phyloP scores from a whole-genome alignment of 2,329 filamentous ascomycete genomes.

The Rhinocladiella similis region DNA sequence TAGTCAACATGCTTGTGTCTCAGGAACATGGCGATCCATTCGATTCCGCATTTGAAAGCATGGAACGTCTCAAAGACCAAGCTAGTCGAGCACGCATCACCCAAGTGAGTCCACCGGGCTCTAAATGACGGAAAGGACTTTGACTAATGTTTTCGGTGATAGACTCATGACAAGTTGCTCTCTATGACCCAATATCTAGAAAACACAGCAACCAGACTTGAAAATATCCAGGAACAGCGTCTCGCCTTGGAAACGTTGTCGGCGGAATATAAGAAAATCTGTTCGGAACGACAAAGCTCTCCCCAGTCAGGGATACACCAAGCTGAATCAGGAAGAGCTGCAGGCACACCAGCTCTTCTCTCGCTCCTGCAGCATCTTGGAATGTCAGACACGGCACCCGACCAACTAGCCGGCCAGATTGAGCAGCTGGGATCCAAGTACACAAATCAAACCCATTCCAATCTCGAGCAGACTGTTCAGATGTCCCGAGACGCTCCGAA shows the following conservation, averaged over 20 bases:
- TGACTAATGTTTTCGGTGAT: background rate
- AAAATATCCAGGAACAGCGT: conserved; percentile 17
- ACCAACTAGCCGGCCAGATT: background rate
- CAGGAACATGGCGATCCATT: conserved; percentile 21
- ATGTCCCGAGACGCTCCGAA: background rate
- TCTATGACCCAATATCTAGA: conserved; percentile 11
- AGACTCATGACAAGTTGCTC: conserved; percentile 13
- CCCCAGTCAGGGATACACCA: background rate
- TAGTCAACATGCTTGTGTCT: conserved; percentile 23
- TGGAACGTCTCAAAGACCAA: conserved; percentile 1
- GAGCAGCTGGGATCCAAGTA: background rate
- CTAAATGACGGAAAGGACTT: too few species aligned
- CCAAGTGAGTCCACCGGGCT: background rate
- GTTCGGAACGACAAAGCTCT: too few species aligned
- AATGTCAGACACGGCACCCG: background rate
- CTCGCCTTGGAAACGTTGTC: background rate
- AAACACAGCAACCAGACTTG: conserved; percentile 2
- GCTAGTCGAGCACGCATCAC: background rate
- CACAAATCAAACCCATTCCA: background rate
- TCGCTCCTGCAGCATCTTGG: conserved; percentile 13
- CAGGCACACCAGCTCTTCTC: background rate
- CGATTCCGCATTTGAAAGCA: background rate
- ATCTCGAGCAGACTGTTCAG: background rate
- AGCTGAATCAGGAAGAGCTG: background rate
- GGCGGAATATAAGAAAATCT: background rate